Percentiles rank a stretch among this genome's conserved stretches.
Conservation (phyloP, 345 rosid species). For the Brassica incana region DNA sequence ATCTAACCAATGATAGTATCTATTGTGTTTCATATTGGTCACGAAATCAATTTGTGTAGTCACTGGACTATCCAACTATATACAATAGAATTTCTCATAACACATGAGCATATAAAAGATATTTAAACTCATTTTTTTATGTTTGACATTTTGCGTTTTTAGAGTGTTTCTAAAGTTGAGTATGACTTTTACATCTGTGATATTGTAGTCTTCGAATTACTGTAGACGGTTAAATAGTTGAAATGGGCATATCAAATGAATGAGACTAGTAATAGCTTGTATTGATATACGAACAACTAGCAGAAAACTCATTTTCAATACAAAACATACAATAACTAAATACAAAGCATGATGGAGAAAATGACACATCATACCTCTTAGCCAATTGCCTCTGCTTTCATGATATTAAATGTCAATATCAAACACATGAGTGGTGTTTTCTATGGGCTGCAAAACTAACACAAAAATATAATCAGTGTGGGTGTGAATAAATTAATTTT, state of each 20-base stretch:
- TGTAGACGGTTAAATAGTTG: not conserved
- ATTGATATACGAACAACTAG: conserved; percentile 4
- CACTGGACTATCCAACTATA: not conserved
- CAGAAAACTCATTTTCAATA: conserved; percentile 2
- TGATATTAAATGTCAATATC: conserved; percentile 38
- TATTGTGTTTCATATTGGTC: not conserved
- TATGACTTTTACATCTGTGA: not conserved
- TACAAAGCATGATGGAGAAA: conserved; percentile 30
- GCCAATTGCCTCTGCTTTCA: conserved; percentile 25
- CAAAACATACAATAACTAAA: conserved; percentile 21
- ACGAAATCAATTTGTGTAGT: no score
- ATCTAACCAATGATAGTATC: not conserved
- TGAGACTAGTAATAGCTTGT: conserved; percentile 15
- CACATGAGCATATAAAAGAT: not conserved
- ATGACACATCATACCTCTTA: conserved; percentile 25
- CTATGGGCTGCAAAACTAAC: not conserved
- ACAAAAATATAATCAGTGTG: not conserved
- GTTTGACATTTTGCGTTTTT: not conserved
- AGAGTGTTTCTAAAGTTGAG: not conserved
- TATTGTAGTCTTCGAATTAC: not conserved
- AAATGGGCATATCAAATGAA: not conserved
- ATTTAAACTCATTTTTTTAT: not conserved
- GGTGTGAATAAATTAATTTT: conserved; percentile 7
- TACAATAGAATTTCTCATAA: not conserved
- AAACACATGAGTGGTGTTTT: conserved; percentile 18